These are phyloP conservation scores for Candida odintsovae DNA, from an alignment of 805 yeast species.

Conservation along the genomic window DNA sequence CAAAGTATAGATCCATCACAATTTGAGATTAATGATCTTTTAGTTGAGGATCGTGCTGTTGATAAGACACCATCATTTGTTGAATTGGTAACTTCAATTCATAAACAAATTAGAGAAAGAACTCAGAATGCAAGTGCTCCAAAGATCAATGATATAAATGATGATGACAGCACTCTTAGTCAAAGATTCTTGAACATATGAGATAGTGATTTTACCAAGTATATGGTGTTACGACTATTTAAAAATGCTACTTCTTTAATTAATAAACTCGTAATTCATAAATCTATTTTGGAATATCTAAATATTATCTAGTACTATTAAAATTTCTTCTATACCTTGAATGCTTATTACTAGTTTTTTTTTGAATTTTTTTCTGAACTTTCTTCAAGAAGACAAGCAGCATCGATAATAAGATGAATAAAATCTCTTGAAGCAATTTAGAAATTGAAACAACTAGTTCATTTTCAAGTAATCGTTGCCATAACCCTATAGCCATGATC, in stretches of 20 bases:
- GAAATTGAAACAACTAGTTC: constrained; percentile 4
- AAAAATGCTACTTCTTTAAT: too few relatives aligned
- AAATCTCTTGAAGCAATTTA: constrained; percentile 8
- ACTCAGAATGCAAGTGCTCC: constrained; percentile 38
- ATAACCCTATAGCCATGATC: neutral
- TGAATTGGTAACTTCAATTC: constrained; percentile 65
- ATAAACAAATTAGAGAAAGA: constrained; percentile 52
- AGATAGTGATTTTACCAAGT: neutral
- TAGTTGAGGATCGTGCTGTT: constrained; percentile 68
- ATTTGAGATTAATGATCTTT: constrained; percentile 42
- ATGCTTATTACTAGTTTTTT: neutral
- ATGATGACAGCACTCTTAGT: constrained; percentile 13
- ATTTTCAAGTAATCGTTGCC: constrained; percentile 2
- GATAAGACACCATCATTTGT: constrained; percentile 52
- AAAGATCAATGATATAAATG: constrained; percentile 17
- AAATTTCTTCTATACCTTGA: neutral
- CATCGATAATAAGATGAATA: constrained; percentile 6
- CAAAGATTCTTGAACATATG: constrained; percentile 17
- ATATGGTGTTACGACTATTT: too few relatives aligned
- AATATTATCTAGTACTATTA: constrained; percentile 27
- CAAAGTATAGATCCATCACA: constrained; percentile 51
- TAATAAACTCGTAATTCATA: too few relatives aligned
- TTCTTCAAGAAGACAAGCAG: constrained; percentile 3
- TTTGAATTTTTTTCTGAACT: neutral
- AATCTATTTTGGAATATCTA: neutral